These are phyloP conservation scores for Isatis tinctoria DNA, from an alignment of 345 rosid genomes.

Conservation along the genomic window DNA sequence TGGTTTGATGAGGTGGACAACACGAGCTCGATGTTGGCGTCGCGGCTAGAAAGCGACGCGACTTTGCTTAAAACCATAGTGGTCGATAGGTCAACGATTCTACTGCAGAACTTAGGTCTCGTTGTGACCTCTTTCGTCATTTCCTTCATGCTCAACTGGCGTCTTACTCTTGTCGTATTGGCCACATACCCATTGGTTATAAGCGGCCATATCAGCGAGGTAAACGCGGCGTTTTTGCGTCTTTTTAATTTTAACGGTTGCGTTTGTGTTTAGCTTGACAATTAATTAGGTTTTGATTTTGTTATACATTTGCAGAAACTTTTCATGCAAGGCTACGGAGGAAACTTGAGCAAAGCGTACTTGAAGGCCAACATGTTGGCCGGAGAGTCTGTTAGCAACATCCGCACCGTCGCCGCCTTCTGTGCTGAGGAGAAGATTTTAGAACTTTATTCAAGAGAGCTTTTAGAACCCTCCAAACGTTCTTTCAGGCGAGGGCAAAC, in stretches of 20 bases:
- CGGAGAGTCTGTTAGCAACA: slow-evolving; percentile 91
- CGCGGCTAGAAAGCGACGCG: slow-evolving; percentile 81
- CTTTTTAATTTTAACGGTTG: neutral
- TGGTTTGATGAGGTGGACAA: slow-evolving; percentile 90
- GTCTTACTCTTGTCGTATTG: slow-evolving; percentile 81
- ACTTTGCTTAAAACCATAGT: slow-evolving; percentile 68
- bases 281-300: neutral
- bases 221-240: slow-evolving; percentile 21
- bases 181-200: slow-evolving; percentile 83
- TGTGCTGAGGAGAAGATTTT: slow-evolving; percentile 85
- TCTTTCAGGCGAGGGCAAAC: slow-evolving; percentile 86
- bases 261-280: neutral
- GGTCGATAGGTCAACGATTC: slow-evolving; percentile 77
- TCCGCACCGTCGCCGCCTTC: slow-evolving; percentile 90
- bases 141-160: slow-evolving; percentile 90
- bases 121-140: slow-evolving; percentile 68
- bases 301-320: slow-evolving; percentile 64
- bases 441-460: slow-evolving; percentile 71
- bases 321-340: slow-evolving; percentile 97
- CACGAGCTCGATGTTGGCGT: slow-evolving; percentile 78
- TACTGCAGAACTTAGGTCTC: slow-evolving; percentile 74
- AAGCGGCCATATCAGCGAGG: slow-evolving; percentile 98
- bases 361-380: slow-evolving; percentile 95
- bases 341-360: slow-evolving; percentile 89
- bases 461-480: slow-evolving; percentile 69